These are phyloP conservation scores for Psilocybe mexicana DNA, from an alignment of 1,284 basidiomycete genomes.

Conservation along the genomic window DNA sequence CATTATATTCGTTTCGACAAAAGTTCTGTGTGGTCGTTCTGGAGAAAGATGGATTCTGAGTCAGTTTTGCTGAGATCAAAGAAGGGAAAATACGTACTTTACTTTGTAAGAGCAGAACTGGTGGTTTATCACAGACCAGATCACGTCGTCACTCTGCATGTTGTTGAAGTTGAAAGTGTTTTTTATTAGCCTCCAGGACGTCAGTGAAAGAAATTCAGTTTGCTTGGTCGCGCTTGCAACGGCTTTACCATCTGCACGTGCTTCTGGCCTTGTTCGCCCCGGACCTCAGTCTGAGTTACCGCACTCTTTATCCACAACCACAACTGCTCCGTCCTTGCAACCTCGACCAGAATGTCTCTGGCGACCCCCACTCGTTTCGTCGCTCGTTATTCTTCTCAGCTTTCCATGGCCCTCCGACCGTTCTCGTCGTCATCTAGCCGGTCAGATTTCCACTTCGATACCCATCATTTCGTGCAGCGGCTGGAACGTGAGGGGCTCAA, in stretches of 20 bases:
- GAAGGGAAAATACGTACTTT: slow-evolving; percentile 62
- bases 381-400: background rate
- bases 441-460: slow-evolving; percentile 84
- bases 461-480: slow-evolving; percentile 89
- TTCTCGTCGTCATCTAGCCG: slow-evolving; percentile 31
- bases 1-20: slow-evolving; percentile 98
- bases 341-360: slow-evolving; percentile 11
- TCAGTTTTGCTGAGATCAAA: background rate
- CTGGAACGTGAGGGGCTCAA: slow-evolving; percentile 87
- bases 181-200: background rate
- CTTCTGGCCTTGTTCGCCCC: too few species aligned
- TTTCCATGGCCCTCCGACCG: slow-evolving; percentile 17
- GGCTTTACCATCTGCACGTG: background rate
- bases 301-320: background rate
- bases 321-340: background rate
- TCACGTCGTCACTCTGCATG: slow-evolving; percentile 94
- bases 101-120: slow-evolving; percentile 98
- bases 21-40: slow-evolving; percentile 96
- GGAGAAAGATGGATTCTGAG: slow-evolving; percentile 13
- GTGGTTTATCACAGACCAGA: slow-evolving; percentile 92
- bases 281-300: too few species aligned
- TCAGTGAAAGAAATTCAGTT: slow-evolving; percentile 5
- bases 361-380: background rate
- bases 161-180: slow-evolving; percentile 4
- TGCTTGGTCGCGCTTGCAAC: slow-evolving; percentile 9